Evolutionary conservation across 495 filamentous ascomycete genomes (phyloP).

Genomic region (Aspergillus diversus): DNA sequence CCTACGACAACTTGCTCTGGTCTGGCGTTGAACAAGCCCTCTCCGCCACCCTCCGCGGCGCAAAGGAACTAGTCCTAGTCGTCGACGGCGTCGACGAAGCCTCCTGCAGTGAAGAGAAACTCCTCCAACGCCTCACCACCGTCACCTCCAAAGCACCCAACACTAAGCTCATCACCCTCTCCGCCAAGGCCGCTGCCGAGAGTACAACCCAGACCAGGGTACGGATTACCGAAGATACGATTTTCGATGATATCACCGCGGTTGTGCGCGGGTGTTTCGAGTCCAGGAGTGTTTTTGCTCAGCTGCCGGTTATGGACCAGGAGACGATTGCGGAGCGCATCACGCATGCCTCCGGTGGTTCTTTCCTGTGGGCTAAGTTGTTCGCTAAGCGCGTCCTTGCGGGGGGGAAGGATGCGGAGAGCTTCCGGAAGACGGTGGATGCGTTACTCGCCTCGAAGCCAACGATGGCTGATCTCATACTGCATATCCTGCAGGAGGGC

Average conservation of each 20-base stretch:
- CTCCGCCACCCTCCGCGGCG: conserved; percentile 30
- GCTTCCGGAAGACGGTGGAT: conserved; percentile 34
- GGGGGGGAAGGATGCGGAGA: conserved; percentile 28
- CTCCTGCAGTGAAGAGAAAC: conserved; percentile 30
- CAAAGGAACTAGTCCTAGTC: conserved; percentile 43
- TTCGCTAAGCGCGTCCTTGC: conserved; percentile 33
- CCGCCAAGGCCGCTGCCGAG: conserved; percentile 29
- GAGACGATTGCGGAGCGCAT: conserved; percentile 38
- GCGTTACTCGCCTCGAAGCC: conserved; percentile 31
- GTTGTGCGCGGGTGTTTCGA: conserved; percentile 28
- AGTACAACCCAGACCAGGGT: conserved; percentile 17
- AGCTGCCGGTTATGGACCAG: conserved; percentile 21
- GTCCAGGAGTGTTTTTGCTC: conserved; percentile 8
- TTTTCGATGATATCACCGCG: conserved; percentile 31
- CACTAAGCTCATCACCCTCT: conserved; percentile 42
- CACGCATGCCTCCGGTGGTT: conserved; percentile 37
- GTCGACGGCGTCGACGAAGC: conserved; percentile 46
- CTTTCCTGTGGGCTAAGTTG: conserved; percentile 47
- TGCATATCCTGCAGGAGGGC: conserved; percentile 25
- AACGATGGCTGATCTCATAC: conserved; percentile 35
- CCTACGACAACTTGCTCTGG: conserved; percentile 34
- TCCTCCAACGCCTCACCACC: conserved; percentile 34
- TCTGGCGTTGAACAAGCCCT: conserved; percentile 23
- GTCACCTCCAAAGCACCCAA: conserved; percentile 29
- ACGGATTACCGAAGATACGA: conserved; percentile 26